A percentile compares a stretch with the other conserved stretches of the same genome.
These are phyloP conservation scores for Pythium sukuiense DNA, from an alignment of 352 stramenopile species.

Conservation along the genomic window DNA sequence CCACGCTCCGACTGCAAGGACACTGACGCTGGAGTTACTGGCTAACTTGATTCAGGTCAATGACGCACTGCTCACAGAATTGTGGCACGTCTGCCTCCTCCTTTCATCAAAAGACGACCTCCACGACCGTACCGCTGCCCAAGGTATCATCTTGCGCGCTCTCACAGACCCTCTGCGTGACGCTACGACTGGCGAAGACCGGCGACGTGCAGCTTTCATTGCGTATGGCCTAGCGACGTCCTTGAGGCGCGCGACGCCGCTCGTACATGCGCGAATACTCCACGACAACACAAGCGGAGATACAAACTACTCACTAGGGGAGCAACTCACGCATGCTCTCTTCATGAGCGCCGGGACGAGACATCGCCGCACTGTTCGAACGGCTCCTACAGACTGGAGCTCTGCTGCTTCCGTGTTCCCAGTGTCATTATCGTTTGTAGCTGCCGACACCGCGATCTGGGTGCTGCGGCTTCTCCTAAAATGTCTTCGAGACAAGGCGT, in stretches of 20 bases:
- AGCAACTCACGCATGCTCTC: conserved; percentile 8
- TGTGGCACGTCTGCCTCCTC: conserved; percentile 16
- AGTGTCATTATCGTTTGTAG: neutral
- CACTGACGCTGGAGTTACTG: conserved; percentile 10
- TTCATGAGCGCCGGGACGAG: conserved; percentile 2
- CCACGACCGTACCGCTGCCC: neutral
- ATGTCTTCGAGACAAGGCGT: conserved; percentile 14
- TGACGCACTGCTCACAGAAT: neutral
- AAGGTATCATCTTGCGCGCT: neutral
- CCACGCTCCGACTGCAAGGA: neutral
- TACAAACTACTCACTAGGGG: neutral
- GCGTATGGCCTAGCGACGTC: conserved; percentile 2
- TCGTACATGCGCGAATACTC: conserved; percentile 4
- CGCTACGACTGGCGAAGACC: neutral
- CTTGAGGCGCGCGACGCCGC: neutral
- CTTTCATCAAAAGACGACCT: neutral
- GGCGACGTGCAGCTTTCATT: conserved; percentile 3
- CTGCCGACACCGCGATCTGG: conserved; percentile 15
- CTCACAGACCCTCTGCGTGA: conserved; percentile 11
- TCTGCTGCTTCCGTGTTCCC: conserved; percentile 10
- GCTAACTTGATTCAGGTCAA: conserved; percentile 9
- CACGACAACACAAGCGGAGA: neutral
- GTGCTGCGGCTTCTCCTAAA: conserved; percentile 8
- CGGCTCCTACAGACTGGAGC: conserved; percentile 4
- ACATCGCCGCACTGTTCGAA: conserved; percentile 1